Evolutionary conservation across 306 rosid genomes (phyloP).

Genomic region (Quercus mongolica): DNA sequence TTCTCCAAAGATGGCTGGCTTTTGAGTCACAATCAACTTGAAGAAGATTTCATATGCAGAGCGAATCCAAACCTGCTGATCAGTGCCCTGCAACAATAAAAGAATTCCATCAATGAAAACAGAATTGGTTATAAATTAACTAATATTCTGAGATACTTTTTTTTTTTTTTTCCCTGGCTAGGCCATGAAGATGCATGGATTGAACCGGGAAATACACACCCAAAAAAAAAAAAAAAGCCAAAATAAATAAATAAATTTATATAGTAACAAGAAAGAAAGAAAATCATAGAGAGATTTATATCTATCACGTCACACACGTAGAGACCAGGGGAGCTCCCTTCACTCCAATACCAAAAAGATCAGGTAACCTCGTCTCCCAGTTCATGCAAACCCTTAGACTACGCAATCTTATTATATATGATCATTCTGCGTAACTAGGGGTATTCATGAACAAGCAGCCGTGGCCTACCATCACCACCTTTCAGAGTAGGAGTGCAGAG

Average conservation of each 20-base stretch:
- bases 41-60: neutral
- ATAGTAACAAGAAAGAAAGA: neutral
- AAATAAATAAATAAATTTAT: neutral
- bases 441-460: conserved; percentile 70
- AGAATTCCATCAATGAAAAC: neutral
- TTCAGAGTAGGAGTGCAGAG: conserved; percentile 48
- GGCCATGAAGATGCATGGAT: too few species aligned
- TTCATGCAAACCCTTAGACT: conserved; percentile 58
- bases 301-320: too few species aligned
- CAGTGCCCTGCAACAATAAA: neutral
- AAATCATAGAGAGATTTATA: neutral
- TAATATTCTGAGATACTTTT: too few species aligned
- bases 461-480: conserved; percentile 47
- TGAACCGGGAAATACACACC: too few species aligned
- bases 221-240: too few species aligned
- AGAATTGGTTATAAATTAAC: too few species aligned
- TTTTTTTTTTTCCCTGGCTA: too few species aligned
- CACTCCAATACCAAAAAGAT: conserved; percentile 72
- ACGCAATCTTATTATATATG: neutral
- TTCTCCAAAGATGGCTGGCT: neutral
- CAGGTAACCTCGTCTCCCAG: conserved; percentile 50
- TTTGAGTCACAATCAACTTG: too few species aligned
- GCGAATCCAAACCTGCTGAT: neutral
- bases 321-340: conserved; percentile 48
- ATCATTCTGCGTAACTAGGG: conserved; percentile 19